Base-by-base conservation (phyloP, 2,329 filamentous ascomycete species). In the Diaporthe vaccinii region DNA sequence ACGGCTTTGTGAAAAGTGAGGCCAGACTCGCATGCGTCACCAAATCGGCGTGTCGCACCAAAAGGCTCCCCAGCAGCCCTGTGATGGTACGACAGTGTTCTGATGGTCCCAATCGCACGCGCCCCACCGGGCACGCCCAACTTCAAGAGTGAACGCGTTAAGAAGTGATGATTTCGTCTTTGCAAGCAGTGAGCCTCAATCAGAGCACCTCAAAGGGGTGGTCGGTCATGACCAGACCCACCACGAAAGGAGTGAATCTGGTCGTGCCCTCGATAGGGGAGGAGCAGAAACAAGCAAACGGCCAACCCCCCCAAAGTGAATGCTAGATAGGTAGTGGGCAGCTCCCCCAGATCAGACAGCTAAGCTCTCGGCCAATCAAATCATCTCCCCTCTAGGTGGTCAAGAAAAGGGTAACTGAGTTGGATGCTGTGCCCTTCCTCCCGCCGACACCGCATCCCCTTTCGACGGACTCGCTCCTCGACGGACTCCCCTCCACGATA, bases 101-200 rank as follows among this genome's bases (percentile, higher is more conserved):
- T 51, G 70, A 72, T 72, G 70, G 70, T 62, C 70, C 70, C 58
- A 34, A 31, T 62, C 58, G 14, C 25, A 31, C 49, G 70, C 7
- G 31, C 55, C 51, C 70, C 58, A 62, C 12, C 41, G 58, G 57
- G 8, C 58, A 34, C 46, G 49, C 57, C 44, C 17, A 28, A 59
- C 34, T 72, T 22, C 70, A 55, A 55, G 58, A 17, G 17, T 55
- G 25, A 8, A 17, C 28, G 58, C 39, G 58, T 72, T 41, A 72
- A 62, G 70, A 72, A 20, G 44, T 53, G 70, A 53, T 62, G 70
- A 72, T 31, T 34, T 62, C 49, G 70, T 72, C 70, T 72, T 72
- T 72, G 70, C 70, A 72, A 72, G 70, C 70, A 72, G 58, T 62
- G 70, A 72, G 70, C 44, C 70, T 53, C 55, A 31, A 58, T 53